These are phyloP conservation scores for Knufia fluminis DNA, from an alignment of 2,329 filamentous ascomycete species.

Conservation along the genomic window DNA sequence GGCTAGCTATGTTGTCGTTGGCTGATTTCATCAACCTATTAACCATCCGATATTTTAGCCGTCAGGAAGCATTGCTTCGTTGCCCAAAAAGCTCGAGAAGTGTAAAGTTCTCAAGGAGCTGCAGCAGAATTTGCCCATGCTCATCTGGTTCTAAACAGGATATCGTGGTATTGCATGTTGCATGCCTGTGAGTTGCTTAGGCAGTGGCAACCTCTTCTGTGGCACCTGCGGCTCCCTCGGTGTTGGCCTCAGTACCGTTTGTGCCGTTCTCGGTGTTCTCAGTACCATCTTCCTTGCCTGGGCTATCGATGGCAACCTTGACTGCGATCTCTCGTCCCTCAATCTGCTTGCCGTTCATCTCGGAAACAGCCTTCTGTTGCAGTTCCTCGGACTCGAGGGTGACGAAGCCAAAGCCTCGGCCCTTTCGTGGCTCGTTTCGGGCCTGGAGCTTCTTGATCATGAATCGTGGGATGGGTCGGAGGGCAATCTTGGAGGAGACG, in stretches of 20 bases:
- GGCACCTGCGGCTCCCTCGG: too few relatives aligned
- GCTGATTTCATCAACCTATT: slow-evolving; percentile 7
- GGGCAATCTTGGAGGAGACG: slow-evolving; percentile 92
- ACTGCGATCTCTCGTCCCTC: slow-evolving; percentile 98
- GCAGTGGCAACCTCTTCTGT: slow-evolving; percentile 19
- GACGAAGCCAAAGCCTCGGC: slow-evolving; percentile 96
- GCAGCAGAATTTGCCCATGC: slow-evolving; percentile 1
- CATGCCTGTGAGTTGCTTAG: slow-evolving; percentile 11
- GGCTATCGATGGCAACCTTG: slow-evolving; percentile 99
- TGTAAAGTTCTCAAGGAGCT: not conserved
- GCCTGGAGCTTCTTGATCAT: slow-evolving; percentile 99
- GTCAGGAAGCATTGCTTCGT: not conserved
- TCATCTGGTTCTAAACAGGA: slow-evolving; percentile 7
- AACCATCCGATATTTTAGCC: slow-evolving; percentile 9
- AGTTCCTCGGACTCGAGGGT: slow-evolving; percentile 90
- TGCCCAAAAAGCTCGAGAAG: not conserved
- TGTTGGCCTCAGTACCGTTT: slow-evolving; percentile 21
- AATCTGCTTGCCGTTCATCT: slow-evolving; percentile 99
- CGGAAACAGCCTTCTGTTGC: slow-evolving; percentile 90
- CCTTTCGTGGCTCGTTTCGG: slow-evolving; percentile 96
- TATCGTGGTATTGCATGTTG: slow-evolving; percentile 8
- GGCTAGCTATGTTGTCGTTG: slow-evolving; percentile 10
- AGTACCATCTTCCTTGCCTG: slow-evolving; percentile 89
- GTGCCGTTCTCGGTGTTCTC: slow-evolving; percentile 34
- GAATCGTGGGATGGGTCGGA: slow-evolving; percentile 96